Percentiles rank a stretch among this genome's conserved stretches.
phyloP scores from a whole-genome alignment of 2,329 filamentous ascomycete genomes.

The Rhinocladiella similis region DNA sequence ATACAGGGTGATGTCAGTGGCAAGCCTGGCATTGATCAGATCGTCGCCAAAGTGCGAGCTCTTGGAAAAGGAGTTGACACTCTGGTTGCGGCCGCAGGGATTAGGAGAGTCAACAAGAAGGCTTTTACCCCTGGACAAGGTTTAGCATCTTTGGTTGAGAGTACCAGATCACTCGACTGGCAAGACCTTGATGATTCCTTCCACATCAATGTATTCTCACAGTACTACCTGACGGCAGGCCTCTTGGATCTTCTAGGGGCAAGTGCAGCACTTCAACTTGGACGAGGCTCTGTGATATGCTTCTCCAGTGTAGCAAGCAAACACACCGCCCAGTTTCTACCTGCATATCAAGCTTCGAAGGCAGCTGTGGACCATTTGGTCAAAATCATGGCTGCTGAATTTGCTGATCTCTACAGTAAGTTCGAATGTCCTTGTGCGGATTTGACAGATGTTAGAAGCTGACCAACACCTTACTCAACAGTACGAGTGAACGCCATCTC shows the following conservation, averaged over 20 bases:
- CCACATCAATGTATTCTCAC: constrained; percentile 22
- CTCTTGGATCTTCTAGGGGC: constrained; percentile 22
- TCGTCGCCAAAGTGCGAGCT: too few relatives aligned
- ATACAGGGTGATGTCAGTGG: too few relatives aligned
- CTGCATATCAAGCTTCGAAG: constrained; percentile 24
- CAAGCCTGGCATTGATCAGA: too few relatives aligned
- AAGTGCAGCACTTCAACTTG: constrained; percentile 21
- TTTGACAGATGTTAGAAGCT: too few relatives aligned
- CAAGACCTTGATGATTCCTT: neutral
- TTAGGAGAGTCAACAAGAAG: constrained; percentile 1
- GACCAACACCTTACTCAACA: neutral
- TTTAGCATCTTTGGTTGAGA: neutral
- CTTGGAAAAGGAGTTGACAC: neutral
- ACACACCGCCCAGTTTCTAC: constrained; percentile 26
- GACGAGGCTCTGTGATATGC: constrained; percentile 27
- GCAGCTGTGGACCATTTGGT: constrained; percentile 4
- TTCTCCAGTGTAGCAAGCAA: constrained; percentile 29
- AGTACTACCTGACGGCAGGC: constrained; percentile 26
- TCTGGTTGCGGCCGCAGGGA: neutral
- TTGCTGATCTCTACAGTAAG: constrained; percentile 4
- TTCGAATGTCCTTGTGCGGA: neutral
- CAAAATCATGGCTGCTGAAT: constrained; percentile 5
- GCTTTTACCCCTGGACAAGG: constrained; percentile 1
- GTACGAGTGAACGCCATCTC: constrained; percentile 3
- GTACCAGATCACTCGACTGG: neutral